Evolutionary conservation across 2,329 filamentous ascomycete species (phyloP), one percentile per base, ranked within the genome.

Genomic region (Nemania sp.): DNA sequence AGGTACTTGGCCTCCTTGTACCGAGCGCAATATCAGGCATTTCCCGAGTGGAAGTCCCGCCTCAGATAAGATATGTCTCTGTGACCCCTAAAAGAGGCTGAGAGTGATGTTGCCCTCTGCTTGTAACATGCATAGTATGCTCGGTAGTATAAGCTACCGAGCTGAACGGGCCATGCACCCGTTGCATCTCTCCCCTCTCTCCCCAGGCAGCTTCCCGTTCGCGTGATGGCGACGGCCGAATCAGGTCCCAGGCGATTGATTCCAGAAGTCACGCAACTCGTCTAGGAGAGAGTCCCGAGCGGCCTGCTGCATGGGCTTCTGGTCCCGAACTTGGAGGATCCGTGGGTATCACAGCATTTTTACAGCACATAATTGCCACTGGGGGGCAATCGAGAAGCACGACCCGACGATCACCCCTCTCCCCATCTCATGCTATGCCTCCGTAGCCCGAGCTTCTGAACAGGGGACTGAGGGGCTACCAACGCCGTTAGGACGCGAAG

Each of bases 1-100:
- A 26, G n/a, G 54, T 46, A 51, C 42, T 26, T 40, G 15, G 39
- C 22, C 31, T 34, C 22, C 19, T 52, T 34, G 39, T 45, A 41
- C 31, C 30, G 14, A 11, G 17, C 30, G 33, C 14, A 34, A 23
- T 28, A 26, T 22, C 15, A 49, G 39, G 22, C 37, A 17, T 22
- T 6, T n/a, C 19, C 36, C 37, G 12, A 17, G 37, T 22, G 26
- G 30, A 56, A 34, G 15, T 14, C 31, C n/a, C 19, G 4, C 17
- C 14, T 49, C 48, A 40, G 17, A 23, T 22, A 34, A 31, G 6
- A 36, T 44, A 44, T 7, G 28, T 48, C 49, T 51, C 23, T 53
- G 31, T 51, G 33, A 20, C 53, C 42, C 48, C 40, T 31, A 53
- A n/a, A 56, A 56, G 49, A 59, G 53, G 56, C 56, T 59, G 52